These are phyloP conservation scores for Naumovozyma dairenensis DNA, from an alignment of 805 yeast genomes.

Conservation along the genomic window DNA sequence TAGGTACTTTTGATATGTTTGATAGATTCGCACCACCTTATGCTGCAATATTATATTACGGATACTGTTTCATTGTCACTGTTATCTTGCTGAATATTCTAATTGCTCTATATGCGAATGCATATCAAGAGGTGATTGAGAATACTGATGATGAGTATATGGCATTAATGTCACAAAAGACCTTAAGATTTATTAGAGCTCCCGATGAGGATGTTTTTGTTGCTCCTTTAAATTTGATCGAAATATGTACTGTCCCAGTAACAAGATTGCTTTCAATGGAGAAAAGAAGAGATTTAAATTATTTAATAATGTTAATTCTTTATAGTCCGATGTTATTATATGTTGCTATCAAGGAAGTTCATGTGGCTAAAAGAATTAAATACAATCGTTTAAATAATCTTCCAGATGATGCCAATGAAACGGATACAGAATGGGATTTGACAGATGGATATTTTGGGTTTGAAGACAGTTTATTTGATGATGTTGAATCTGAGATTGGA, in stretches of 20 bases:
- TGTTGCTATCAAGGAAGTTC: constrained; percentile 55
- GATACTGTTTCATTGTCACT: constrained; percentile 64
- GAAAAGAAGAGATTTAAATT: constrained; percentile 35
- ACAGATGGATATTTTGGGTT: constrained; percentile 55
- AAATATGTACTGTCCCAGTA: constrained; percentile 41
- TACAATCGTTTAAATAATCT: constrained; percentile 57
- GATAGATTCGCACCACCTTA: constrained; percentile 74
- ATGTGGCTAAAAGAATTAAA: constrained; percentile 56
- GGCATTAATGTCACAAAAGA: constrained; percentile 77
- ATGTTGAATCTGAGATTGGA: constrained; percentile 9
- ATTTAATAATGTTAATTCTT: constrained; percentile 49
- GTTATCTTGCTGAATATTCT: constrained; percentile 73
- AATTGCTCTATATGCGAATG: constrained; percentile 77
- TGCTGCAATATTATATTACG: constrained; percentile 68
- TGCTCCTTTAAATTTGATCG: constrained; percentile 76
- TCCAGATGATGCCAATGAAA: constrained; percentile 72
- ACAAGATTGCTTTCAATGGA: constrained; percentile 29
- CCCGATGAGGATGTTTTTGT: constrained; percentile 81
- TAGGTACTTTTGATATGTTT: constrained; percentile 61
- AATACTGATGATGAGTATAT: constrained; percentile 79
- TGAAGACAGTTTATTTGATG: constrained; percentile 24
- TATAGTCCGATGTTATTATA: constrained; percentile 59
- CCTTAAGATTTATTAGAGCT: constrained; percentile 74
- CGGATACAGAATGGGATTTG: constrained; percentile 73
- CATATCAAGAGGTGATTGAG: constrained; percentile 69